A percentile compares a stretch with the other conserved stretches of the same genome.
Evolutionary conservation across 1,284 basidiomycete species (phyloP).

Genomic region (Abortiporus biennis): DNA sequence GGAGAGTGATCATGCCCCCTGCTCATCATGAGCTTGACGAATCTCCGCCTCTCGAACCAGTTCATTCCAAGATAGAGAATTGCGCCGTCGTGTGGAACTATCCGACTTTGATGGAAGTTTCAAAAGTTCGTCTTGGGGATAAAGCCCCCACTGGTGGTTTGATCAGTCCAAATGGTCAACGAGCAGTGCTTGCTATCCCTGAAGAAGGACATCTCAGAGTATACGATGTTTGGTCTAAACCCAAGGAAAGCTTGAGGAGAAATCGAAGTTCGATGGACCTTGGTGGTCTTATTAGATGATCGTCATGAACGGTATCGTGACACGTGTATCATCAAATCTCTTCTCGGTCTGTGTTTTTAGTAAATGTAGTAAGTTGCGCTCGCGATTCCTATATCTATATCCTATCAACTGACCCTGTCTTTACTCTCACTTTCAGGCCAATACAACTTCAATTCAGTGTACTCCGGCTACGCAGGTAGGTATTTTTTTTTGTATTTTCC

Average conservation of each 20-base stretch:
- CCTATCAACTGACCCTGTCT: no score
- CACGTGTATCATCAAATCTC: no score
- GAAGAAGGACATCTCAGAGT: constrained; percentile 44
- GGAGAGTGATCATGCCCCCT: constrained; percentile 10
- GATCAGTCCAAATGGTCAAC: constrained; percentile 40
- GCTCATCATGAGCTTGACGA: not conserved
- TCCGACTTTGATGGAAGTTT: constrained; percentile 40
- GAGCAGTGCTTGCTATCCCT: constrained; percentile 40
- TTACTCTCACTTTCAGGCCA: no score
- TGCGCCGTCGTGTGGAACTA: constrained; percentile 52
- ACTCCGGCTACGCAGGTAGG: no score
- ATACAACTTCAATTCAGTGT: no score
- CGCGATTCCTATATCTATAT: no score
- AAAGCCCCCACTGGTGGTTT: constrained; percentile 40
- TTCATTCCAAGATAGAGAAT: constrained; percentile 28
- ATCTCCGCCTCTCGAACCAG: constrained; percentile 14
- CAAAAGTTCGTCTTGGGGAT: constrained; percentile 33
- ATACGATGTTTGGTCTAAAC: constrained; percentile 51
- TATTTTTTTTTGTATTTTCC: no score
- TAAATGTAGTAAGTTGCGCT: no score
- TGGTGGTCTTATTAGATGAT: no score
- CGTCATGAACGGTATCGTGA: no score
- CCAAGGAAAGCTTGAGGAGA: constrained; percentile 37
- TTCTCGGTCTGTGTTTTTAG: no score
- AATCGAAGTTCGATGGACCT: constrained; percentile 27